phyloP scores from a whole-genome alignment of 1,284 basidiomycete genomes.

The Sanguinoderma infundibulare region DNA sequence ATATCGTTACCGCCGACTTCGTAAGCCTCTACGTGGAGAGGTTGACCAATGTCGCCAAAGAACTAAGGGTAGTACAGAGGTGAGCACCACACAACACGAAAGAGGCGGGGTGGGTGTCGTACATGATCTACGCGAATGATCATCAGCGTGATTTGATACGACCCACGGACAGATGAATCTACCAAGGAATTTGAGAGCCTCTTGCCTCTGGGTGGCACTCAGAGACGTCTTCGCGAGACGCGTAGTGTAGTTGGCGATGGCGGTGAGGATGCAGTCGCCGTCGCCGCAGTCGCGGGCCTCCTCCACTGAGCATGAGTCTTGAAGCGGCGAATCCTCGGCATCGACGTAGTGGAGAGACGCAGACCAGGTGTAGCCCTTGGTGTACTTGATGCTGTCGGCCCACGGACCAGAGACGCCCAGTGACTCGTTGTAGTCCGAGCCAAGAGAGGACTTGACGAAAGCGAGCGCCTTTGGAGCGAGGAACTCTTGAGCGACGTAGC shows the following conservation, averaged over 20 bases:
- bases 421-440: constrained; percentile 16
- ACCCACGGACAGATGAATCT: constrained; percentile 6
- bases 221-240: constrained; percentile 50
- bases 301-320: constrained; percentile 19
- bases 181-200: constrained; percentile 55
- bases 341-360: constrained; percentile 19
- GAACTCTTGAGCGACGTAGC: constrained; percentile 24
- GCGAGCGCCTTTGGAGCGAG: constrained; percentile 21
- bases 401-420: constrained; percentile 18
- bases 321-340: constrained; percentile 19
- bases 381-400: constrained; percentile 20
- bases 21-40: constrained; percentile 25
- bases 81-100: not conserved
- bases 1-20: constrained; percentile 37
- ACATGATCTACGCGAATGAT: not conserved
- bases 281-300: constrained; percentile 20
- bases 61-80: constrained; percentile 36
- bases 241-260: constrained; percentile 60
- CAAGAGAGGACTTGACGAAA: constrained; percentile 22
- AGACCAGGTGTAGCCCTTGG: constrained; percentile 19
- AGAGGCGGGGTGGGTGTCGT: not conserved
- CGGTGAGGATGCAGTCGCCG: constrained; percentile 28
- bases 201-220: constrained; percentile 46
- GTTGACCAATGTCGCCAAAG: constrained; percentile 21
- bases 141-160: too few species aligned